Evolutionary conservation across 2,329 filamentous ascomycete genomes (phyloP), one percentile per base, ranked within the genome.

Genomic region (Cytospora mali): DNA sequence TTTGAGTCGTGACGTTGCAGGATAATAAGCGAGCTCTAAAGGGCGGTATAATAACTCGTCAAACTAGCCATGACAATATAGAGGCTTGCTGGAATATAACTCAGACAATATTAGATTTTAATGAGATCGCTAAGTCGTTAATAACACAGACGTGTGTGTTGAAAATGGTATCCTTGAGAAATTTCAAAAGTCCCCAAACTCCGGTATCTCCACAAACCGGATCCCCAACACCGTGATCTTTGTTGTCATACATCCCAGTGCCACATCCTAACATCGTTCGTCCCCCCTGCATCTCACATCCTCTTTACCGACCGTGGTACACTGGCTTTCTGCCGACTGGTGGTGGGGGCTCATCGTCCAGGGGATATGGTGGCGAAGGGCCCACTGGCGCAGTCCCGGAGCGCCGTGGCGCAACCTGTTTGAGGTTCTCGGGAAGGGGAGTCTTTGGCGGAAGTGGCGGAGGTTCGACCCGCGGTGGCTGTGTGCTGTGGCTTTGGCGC

Each of bases 251-350:
- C n/a, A 46, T 21, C 46, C 52, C 23, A 51, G 16, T 29, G 29
- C 52, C 23, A 28, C 14, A 56, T 46, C 29, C 42, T 27, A 13
- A 18, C 18, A 18, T 39, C 31, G 2, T 23, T 55, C 9, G 13
- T 46, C 28, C 13, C 14, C 18, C 33, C 35, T 27, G 18, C 59
- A 18, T n/a, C 23, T 31, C 48, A 21, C 27, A 39, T 48, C 6
- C 27, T 49, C 2, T 31, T 78, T 68, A 83, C 65, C 82, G 77
- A 50, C 81, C 78, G 62, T 80, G 81, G 69, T 88, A 91, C 55
- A 90, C 88, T 1, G 94, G 94, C 75, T 97, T 97, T 68, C 88
- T 86, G 51, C 90, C 88, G 83, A 96, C 92, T 7, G 85, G 81
- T 3, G 94, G 94, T 21, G 94, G 93, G 29, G 90, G 88, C 28